phyloP scores from a whole-genome alignment of 331 rosid genomes.

The Telfairia occidentalis region DNA sequence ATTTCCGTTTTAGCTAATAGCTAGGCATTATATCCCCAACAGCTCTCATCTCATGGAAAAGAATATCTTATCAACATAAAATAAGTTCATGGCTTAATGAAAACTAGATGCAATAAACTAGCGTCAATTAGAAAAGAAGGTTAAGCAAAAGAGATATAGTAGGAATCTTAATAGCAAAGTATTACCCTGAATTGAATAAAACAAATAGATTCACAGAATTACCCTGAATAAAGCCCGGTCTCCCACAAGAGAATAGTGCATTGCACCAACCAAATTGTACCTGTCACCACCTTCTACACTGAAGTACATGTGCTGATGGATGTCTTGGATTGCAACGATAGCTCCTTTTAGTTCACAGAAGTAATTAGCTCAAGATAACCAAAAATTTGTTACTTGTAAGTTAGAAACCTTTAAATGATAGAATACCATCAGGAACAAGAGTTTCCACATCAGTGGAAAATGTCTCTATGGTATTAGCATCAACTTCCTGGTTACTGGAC shows the following conservation, averaged over 20 bases:
- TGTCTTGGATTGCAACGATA: conserved; percentile 83
- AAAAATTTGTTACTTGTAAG: conserved; percentile 4
- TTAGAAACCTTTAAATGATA: conserved; percentile 17
- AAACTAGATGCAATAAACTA: not conserved
- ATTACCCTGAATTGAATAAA: not conserved
- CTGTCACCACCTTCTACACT: conserved; percentile 59
- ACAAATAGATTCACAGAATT: conserved; percentile 17
- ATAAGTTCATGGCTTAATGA: not conserved
- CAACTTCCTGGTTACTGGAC: conserved; percentile 29
- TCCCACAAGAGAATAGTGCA: conserved; percentile 87
- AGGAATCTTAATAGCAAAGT: not conserved
- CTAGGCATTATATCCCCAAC: not conserved
- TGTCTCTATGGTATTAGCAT: conserved; percentile 34
- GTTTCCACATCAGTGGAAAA: conserved; percentile 63
- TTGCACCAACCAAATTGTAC: conserved; percentile 49
- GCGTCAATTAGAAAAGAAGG: not conserved
- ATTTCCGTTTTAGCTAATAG: not conserved
- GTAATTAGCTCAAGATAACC: conserved; percentile 25
- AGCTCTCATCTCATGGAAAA: not conserved
- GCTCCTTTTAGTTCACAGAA: conserved; percentile 50
- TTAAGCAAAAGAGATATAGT: not conserved
- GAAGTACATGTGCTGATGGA: conserved; percentile 73
- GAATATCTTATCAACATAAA: not conserved
- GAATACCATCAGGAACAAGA: conserved; percentile 67
- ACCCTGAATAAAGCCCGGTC: conserved; percentile 95